Evolutionary conservation across 176 grass and related monocot species (phyloP).

Genomic region (Avena sativa): DNA sequence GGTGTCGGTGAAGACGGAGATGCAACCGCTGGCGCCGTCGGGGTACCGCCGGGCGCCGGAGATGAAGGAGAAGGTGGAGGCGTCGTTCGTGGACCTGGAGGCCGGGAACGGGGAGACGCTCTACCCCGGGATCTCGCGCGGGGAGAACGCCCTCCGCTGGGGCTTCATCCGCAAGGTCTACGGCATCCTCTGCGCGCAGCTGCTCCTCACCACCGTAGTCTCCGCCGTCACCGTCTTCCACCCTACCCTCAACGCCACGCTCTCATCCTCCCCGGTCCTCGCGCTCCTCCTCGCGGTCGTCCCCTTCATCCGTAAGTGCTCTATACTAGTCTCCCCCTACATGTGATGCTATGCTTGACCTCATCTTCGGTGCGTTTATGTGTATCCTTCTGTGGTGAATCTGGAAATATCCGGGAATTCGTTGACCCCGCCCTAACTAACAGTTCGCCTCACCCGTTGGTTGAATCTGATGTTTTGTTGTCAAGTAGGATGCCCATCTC

Average conservation of each 20-base stretch:
- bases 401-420: neutral
- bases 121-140: constrained; percentile 88
- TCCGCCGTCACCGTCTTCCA: constrained; percentile 82
- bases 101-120: constrained; percentile 68
- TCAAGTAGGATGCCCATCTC: neutral
- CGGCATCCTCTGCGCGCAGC: constrained; percentile 95
- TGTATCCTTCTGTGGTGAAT: neutral
- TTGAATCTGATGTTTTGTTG: constrained; percentile 16
- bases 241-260: constrained; percentile 74
- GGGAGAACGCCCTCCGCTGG: constrained; percentile 92
- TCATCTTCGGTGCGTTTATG: neutral
- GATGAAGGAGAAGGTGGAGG: constrained; percentile 78
- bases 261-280: constrained; percentile 59
- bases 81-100: constrained; percentile 71
- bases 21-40: constrained; percentile 68
- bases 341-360: neutral
- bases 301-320: constrained; percentile 77
- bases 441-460: neutral
- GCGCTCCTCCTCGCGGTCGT: constrained; percentile 71
- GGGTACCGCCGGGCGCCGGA: constrained; percentile 61
- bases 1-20: constrained; percentile 51
- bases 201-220: constrained; percentile 89
- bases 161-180: constrained; percentile 99
- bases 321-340: neutral
- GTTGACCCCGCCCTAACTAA: neutral